phyloP scores from a whole-genome alignment of 2,329 filamentous ascomycete genomes.

The Aaosphaeria pasadenensis region DNA sequence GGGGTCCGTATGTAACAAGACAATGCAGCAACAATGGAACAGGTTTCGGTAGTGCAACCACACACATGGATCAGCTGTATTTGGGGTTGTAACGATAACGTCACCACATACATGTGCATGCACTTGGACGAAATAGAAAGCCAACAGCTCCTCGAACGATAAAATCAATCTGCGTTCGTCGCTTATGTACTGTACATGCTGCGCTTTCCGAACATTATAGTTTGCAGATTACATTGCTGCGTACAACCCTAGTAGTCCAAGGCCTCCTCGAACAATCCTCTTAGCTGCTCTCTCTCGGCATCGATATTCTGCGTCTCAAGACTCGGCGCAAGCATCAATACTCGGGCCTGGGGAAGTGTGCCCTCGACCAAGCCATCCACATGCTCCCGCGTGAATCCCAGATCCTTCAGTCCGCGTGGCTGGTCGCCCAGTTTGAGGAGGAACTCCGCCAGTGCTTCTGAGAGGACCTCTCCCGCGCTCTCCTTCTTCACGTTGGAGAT shows the following conservation, averaged over 20 bases:
- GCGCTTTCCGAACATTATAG: no score
- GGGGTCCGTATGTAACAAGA: no score
- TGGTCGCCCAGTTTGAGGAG: constrained; percentile 83
- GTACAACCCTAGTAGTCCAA: constrained; percentile 32
- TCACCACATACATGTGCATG: no score
- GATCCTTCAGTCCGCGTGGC: constrained; percentile 75
- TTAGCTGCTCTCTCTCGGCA: constrained; percentile 49
- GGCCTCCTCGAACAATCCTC: constrained; percentile 47
- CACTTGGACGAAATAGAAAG: no score
- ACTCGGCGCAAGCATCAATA: constrained; percentile 86
- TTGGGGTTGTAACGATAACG: no score
- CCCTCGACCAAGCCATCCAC: constrained; percentile 86
- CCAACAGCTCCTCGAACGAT: no score
- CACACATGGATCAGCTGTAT: no score
- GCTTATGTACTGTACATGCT: no score
- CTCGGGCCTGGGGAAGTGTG: constrained; percentile 86
- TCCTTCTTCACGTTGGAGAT: constrained; percentile 83
- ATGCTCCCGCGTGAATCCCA: constrained; percentile 76
- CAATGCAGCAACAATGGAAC: no score
- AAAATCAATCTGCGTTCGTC: no score
- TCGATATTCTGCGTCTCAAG: constrained; percentile 52
- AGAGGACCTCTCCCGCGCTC: constrained; percentile 83
- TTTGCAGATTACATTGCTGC: no score
- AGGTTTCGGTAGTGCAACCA: no score
- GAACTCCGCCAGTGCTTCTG: constrained; percentile 79